Conservation (phyloP, 2,329 filamentous ascomycete genomes). For the Trichoderma arundinaceum region DNA sequence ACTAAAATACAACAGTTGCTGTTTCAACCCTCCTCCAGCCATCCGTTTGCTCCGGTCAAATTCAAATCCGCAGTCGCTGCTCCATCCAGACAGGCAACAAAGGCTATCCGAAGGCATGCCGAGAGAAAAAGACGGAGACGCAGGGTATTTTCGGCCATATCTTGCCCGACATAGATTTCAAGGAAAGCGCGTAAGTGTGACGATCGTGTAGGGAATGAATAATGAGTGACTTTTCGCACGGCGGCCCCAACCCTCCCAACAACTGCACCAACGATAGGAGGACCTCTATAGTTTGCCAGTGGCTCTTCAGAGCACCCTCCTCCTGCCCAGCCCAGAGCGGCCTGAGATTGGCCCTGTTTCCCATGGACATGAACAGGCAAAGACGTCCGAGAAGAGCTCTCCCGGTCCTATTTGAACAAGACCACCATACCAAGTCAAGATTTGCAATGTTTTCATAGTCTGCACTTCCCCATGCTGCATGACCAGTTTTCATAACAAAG, state of each 20-base stretch:
- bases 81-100: conserved; percentile 41
- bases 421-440: conserved; percentile 27
- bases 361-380: background rate
- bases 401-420: conserved; percentile 11
- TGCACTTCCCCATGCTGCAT: conserved; percentile 43
- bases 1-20: conserved; percentile 51
- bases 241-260: conserved; percentile 30
- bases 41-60: conserved; percentile 45
- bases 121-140: conserved; percentile 35
- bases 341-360: background rate
- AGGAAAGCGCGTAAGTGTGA: conserved; percentile 34
- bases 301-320: conserved; percentile 35
- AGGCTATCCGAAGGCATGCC: conserved; percentile 41
- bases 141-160: conserved; percentile 33
- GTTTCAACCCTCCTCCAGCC: conserved; percentile 39
- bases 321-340: background rate
- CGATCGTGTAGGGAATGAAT: conserved; percentile 32
- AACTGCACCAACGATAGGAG: conserved; percentile 34
- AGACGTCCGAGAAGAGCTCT: conserved; percentile 14
- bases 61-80: conserved; percentile 42
- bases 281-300: conserved; percentile 32
- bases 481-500: conserved; percentile 47
- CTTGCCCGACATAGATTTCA: conserved; percentile 35
- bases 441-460: conserved; percentile 39
- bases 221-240: conserved; percentile 28